phyloP scores from a whole-genome alignment of 345 rosid genomes.

The Euphorbia peplus region DNA sequence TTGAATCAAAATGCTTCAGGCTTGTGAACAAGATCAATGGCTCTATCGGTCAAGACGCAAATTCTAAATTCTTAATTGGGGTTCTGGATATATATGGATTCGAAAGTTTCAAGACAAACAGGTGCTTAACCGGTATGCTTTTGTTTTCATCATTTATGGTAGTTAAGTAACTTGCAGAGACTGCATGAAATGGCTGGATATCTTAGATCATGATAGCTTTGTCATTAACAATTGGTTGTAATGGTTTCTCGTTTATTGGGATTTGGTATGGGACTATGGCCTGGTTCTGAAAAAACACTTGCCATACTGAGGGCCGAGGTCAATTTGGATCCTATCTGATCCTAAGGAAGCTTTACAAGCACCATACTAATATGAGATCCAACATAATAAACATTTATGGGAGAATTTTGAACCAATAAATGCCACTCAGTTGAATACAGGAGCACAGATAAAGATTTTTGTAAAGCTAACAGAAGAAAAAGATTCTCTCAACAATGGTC shows the following conservation, averaged over 20 bases:
- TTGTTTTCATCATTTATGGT: conserved; percentile 38
- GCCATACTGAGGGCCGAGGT: not conserved
- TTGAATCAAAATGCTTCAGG: conserved; percentile 42
- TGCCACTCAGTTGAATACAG: not conserved
- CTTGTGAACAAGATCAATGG: conserved; percentile 82
- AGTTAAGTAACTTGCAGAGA: conserved; percentile 28
- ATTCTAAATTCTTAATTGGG: conserved; percentile 84
- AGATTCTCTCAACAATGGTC: not conserved
- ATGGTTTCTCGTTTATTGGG: not conserved
- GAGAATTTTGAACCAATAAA: not conserved
- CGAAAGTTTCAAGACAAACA: conserved; percentile 99
- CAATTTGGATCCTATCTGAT: not conserved
- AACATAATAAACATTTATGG: not conserved
- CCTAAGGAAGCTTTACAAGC: not conserved
- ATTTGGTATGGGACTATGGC: not conserved
- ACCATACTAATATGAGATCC: not conserved
- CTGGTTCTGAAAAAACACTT: not conserved
- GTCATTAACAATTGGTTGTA: not conserved
- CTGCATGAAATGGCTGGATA: conserved; percentile 23
- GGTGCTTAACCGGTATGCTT: conserved; percentile 79
- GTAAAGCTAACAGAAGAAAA: not conserved
- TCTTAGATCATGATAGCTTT: not conserved
- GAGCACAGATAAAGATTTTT: not conserved
- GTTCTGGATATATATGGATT: conserved; percentile 99
- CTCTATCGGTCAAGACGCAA: conserved; percentile 94